Evolutionary conservation across 345 rosid genomes (phyloP).

Genomic region (Euclidium syriacum): DNA sequence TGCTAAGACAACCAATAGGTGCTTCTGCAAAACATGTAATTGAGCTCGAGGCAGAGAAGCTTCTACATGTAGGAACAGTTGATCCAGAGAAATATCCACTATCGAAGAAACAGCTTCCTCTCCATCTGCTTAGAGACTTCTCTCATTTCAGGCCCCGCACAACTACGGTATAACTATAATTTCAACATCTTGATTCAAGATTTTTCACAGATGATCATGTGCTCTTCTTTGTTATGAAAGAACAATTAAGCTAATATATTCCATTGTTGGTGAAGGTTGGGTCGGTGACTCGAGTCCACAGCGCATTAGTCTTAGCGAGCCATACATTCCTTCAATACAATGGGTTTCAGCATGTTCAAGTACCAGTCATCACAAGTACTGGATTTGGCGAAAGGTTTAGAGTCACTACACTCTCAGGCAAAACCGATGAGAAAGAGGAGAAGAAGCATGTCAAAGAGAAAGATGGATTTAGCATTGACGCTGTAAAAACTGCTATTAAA

Average conservation of each 20-base stretch:
- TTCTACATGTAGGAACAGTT: slow-evolving; percentile 76
- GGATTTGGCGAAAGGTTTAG: slow-evolving; percentile 59
- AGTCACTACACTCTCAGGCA: slow-evolving; percentile 44
- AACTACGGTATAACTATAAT: slow-evolving; percentile 46
- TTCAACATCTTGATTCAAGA: not conserved
- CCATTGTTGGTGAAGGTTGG: slow-evolving; percentile 73
- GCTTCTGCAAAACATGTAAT: slow-evolving; percentile 34
- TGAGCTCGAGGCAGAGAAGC: slow-evolving; percentile 57
- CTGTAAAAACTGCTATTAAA: slow-evolving; percentile 53
- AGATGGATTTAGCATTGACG: slow-evolving; percentile 44
- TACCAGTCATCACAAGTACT: slow-evolving; percentile 69
- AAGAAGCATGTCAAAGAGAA: slow-evolving; percentile 23
- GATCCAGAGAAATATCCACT: slow-evolving; percentile 55
- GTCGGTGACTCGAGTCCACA: slow-evolving; percentile 63
- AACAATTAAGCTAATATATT: not conserved
- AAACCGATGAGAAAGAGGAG: slow-evolving; percentile 34
- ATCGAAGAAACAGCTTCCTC: slow-evolving; percentile 65
- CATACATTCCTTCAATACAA: slow-evolving; percentile 63
- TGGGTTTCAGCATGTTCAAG: slow-evolving; percentile 69
- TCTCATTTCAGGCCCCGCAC: slow-evolving; percentile 86
- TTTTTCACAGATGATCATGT: not conserved
- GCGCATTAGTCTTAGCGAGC: slow-evolving; percentile 55
- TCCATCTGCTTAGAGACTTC: slow-evolving; percentile 55
- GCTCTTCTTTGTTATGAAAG: not conserved
- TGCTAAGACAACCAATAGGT: slow-evolving; percentile 28